phyloP scores from a whole-genome alignment of 2,329 filamentous ascomycete genomes.

The Aspergillus proliferans region DNA sequence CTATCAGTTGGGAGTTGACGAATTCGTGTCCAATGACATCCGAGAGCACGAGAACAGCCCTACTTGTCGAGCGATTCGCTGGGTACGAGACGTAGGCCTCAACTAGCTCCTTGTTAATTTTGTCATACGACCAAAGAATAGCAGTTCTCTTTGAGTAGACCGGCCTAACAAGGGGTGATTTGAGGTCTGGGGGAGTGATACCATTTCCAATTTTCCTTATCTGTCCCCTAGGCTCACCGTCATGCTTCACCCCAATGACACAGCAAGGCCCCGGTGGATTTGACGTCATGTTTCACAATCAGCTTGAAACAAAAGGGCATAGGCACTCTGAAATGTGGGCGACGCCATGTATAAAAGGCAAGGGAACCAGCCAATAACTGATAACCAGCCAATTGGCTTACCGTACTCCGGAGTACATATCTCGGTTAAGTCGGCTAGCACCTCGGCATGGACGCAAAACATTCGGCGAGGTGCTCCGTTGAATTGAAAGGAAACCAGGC shows the following conservation, averaged over 20 bases:
- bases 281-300: conserved; percentile 34
- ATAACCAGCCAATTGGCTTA: too few species aligned
- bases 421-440: too few species aligned
- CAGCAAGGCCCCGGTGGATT: conserved; percentile 34
- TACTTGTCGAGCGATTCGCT: conserved; percentile 40
- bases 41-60: conserved; percentile 48
- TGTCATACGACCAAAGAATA: neutral
- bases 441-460: too few species aligned
- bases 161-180: neutral
- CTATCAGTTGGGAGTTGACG: conserved; percentile 55
- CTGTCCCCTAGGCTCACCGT: conserved; percentile 36
- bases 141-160: too few species aligned
- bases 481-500: too few species aligned
- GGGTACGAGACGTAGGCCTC: conserved; percentile 48
- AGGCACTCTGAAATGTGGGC: too few species aligned
- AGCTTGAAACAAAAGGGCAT: too few species aligned
- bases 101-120: conserved; percentile 27
- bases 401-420: too few species aligned
- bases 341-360: too few species aligned
- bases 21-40: conserved; percentile 51
- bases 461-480: too few species aligned
- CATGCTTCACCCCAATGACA: conserved; percentile 35
- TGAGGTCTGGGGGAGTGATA: conserved; percentile 10
- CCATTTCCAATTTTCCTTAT: conserved; percentile 35
- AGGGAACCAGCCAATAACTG: too few species aligned